These are phyloP conservation scores for Raffaelea ambrosiae DNA, from an alignment of 2,329 filamentous ascomycete genomes.

Conservation along the genomic window DNA sequence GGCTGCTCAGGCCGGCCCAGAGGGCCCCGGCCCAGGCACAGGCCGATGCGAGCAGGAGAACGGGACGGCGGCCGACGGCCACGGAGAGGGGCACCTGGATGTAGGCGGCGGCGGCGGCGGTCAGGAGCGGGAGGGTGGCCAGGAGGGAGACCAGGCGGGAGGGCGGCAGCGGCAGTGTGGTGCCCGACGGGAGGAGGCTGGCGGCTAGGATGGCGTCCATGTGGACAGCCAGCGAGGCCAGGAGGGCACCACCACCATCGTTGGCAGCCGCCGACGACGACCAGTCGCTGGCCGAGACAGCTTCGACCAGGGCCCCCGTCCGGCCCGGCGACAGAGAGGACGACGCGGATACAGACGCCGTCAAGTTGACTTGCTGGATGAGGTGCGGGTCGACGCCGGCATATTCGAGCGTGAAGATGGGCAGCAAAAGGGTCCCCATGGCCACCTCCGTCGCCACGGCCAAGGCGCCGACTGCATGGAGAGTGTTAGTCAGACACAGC, in stretches of 20 bases:
- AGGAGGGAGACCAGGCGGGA: slow-evolving; percentile 17
- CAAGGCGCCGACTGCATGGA: slow-evolving; percentile 15
- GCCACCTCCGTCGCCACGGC: slow-evolving; percentile 19
- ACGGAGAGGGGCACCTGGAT: slow-evolving; percentile 29
- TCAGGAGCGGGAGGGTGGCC: slow-evolving; percentile 24
- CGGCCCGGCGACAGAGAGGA: too few relatives aligned
- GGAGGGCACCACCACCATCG: too few relatives aligned
- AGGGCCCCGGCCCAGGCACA: slow-evolving; percentile 26
- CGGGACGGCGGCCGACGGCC: slow-evolving; percentile 25
- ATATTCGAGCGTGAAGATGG: slow-evolving; percentile 26
- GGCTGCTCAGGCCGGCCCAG: slow-evolving; percentile 23
- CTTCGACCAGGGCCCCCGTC: too few relatives aligned
- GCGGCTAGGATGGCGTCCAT: too few relatives aligned
- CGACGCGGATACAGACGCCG: too few relatives aligned
- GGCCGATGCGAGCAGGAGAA: slow-evolving; percentile 23
- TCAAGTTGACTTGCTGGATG: too few relatives aligned
- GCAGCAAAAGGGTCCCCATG: slow-evolving; percentile 20
- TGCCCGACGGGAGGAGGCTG: slow-evolving; percentile 18
- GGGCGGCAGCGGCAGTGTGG: slow-evolving; percentile 16
- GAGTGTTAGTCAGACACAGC: too few relatives aligned
- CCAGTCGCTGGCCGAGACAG: too few relatives aligned
- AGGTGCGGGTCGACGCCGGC: slow-evolving; percentile 22
- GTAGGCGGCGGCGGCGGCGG: slow-evolving; percentile 25
- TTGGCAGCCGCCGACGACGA: too few relatives aligned
- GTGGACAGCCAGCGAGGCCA: too few relatives aligned